Base-by-base conservation (phyloP, 192 early-diverging fungal genomes). In the Entomortierella chlamydospora region DNA sequence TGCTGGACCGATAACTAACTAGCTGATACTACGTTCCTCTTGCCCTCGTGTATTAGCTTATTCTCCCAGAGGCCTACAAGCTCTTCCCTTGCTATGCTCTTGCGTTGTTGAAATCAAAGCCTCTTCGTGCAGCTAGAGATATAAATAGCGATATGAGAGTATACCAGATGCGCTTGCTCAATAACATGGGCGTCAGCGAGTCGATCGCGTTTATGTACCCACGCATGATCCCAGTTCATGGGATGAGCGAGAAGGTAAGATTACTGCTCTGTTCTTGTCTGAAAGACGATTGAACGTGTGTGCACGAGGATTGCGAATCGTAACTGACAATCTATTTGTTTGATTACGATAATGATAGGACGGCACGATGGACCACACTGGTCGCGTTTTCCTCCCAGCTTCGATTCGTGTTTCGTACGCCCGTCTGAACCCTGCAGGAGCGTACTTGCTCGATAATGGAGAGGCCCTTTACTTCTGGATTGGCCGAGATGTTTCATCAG, bases 11-110 rank as follows among this genome's bases (percentile, higher is more conserved):
- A 37, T 7, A 7, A 37, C 34, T 7, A 37, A 10, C 5, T 10
- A 37, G 10, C 34, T 37, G 34, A 37, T 37, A 7, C 10, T 37
- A 7, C 10, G 4, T 37, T 37, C 10, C 10, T 37, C 37, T 53
- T 4, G 28, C 22, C 10, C 10, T 37, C 37, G 39, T 4, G 28
- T 12, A 37, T 63, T 64, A 97, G 85, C 86, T 99, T 22, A 98
- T 99, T 64, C 83, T 99, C 53, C 97, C 98, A 26, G 98, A 99
- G 79, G 91, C 96, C 0, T 96, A 93, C 85, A 99, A 99, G 81
- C 85, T 97, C 45, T 91, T 93, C 50, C 97, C 98, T 17, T 85
- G 98, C 29, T 97, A 94, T 81, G 87, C 89, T 1, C 86, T 98
- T 47, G 81, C 93, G 28, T 73, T 99, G 68, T 86, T 96, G 23